phyloP scores from a whole-genome alignment of 306 rosid species.

The Casuarina glauca region DNA sequence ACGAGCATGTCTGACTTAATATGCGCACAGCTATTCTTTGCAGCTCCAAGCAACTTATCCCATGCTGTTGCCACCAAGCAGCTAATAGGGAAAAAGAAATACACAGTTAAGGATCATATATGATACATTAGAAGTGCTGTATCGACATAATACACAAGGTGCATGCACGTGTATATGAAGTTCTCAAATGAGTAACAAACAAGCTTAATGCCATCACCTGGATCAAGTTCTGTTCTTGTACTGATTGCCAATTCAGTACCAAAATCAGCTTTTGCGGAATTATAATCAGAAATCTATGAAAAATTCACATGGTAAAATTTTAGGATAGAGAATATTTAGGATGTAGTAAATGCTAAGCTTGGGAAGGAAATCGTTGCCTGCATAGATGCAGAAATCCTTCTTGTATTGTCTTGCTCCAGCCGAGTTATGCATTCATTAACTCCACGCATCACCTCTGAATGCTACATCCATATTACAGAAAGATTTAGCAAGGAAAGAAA shows the following conservation, averaged over 20 bases:
- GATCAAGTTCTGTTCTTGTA: constrained; percentile 94
- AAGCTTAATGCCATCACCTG: constrained; percentile 52
- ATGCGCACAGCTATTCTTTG: constrained; percentile 86
- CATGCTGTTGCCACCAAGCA: constrained; percentile 99
- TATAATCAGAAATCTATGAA: constrained; percentile 76
- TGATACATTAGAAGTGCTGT: constrained; percentile 6
- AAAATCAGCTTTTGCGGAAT: constrained; percentile 82
- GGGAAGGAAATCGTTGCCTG: constrained; percentile 51
- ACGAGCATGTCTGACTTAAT: constrained; percentile 91
- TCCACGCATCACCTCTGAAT: constrained; percentile 82
- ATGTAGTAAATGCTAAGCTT: background rate
- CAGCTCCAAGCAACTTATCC: constrained; percentile 92
- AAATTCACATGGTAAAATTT: constrained; percentile 24
- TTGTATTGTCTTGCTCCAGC: constrained; percentile 71
- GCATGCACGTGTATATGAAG: constrained; percentile 14
- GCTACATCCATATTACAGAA: constrained; percentile 48
- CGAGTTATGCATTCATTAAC: constrained; percentile 85
- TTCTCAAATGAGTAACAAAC: constrained; percentile 6
- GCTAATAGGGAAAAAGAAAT: constrained; percentile 45
- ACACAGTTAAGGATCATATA: constrained; percentile 13
- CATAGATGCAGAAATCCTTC: constrained; percentile 85
- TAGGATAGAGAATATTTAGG: background rate
- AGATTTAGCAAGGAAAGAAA: constrained; percentile 39
- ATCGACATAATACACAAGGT: constrained; percentile 17
- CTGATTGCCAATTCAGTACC: constrained; percentile 96